Evolutionary conservation across 768 basidiomycete genomes (phyloP).

Genomic region (Amylocystis lapponica): DNA sequence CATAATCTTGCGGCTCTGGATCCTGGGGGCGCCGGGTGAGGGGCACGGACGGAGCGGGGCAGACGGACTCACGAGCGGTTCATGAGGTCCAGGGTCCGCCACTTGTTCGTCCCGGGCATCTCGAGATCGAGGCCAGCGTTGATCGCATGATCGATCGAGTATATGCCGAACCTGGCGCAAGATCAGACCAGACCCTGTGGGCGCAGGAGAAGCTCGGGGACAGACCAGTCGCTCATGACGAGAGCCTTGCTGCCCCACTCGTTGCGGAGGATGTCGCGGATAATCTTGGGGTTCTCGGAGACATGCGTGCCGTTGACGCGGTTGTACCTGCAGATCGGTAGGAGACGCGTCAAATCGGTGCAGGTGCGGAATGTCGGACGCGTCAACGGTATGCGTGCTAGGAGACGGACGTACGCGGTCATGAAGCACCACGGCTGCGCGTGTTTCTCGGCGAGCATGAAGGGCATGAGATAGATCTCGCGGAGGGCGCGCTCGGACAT

Average conservation of each 20-base stretch:
- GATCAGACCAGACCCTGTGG: background rate
- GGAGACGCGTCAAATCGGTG: background rate
- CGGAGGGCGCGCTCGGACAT: conserved; percentile 46
- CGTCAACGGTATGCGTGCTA: background rate
- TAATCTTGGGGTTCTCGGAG: conserved; percentile 55
- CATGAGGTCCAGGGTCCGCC: conserved; percentile 66
- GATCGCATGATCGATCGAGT: conserved; percentile 55
- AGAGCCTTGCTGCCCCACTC: conserved; percentile 75
- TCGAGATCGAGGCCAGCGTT: conserved; percentile 81
- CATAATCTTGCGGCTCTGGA: conserved; percentile 58
- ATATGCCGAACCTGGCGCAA: conserved; percentile 57
- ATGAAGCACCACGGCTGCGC: conserved; percentile 51
- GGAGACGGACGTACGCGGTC: conserved; percentile 46
- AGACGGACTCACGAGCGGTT: conserved; percentile 36
- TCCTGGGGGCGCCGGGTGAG: conserved; percentile 11
- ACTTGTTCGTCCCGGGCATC: conserved; percentile 74
- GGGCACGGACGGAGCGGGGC: background rate
- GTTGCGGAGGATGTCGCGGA: conserved; percentile 56
- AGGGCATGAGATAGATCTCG: conserved; percentile 60
- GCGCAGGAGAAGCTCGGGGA: background rate
- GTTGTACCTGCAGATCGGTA: conserved; percentile 44
- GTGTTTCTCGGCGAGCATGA: conserved; percentile 49
- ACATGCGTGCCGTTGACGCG: conserved; percentile 72
- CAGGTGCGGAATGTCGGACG: background rate
- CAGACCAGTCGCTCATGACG: conserved; percentile 81